Evolutionary conservation across 2,329 filamentous ascomycete species (phyloP).

Genomic region (Sporothrix luriei): DNA sequence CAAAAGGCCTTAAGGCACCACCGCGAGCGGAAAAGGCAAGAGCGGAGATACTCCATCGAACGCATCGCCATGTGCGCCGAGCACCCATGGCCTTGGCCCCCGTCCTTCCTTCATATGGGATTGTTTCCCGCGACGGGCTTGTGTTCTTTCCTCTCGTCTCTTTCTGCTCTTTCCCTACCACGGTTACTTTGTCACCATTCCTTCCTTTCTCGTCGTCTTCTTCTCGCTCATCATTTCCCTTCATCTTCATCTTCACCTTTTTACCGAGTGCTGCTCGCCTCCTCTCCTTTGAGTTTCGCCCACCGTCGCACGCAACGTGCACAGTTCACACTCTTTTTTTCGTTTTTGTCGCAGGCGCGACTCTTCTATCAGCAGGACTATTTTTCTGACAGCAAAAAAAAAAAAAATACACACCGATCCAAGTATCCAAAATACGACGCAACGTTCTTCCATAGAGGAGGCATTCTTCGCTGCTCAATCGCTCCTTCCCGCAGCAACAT

Average conservation of each 20-base stretch:
- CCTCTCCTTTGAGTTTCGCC: constrained; percentile 27
- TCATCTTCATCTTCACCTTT: constrained; percentile 12
- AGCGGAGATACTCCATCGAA: constrained; percentile 9
- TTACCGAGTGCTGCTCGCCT: constrained; percentile 22
- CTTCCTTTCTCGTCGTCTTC: constrained; percentile 18
- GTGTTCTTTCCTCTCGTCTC: background rate
- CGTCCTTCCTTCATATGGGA: constrained; percentile 28
- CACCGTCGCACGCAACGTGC: constrained; percentile 25
- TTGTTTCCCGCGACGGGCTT: constrained; percentile 26
- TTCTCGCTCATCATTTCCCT: constrained; percentile 17
- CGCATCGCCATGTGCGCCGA: constrained; percentile 10
- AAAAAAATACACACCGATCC: background rate
- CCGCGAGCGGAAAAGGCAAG: constrained; percentile 14
- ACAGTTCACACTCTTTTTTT: constrained; percentile 23
- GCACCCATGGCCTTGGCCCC: constrained; percentile 19
- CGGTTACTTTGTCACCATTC: constrained; percentile 16
- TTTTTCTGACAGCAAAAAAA: background rate
- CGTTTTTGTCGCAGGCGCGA: constrained; percentile 31
- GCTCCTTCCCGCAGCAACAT: constrained; percentile 18
- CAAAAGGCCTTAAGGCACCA: constrained; percentile 17
- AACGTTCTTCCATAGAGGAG: background rate
- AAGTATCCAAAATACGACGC: constrained; percentile 13
- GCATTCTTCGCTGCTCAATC: constrained; percentile 9
- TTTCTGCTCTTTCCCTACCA: constrained; percentile 3
- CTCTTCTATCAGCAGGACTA: constrained; percentile 28